These are phyloP conservation scores for Tausonia pullulans DNA, from an alignment of 1,284 basidiomycete genomes.

Conservation along the genomic window DNA sequence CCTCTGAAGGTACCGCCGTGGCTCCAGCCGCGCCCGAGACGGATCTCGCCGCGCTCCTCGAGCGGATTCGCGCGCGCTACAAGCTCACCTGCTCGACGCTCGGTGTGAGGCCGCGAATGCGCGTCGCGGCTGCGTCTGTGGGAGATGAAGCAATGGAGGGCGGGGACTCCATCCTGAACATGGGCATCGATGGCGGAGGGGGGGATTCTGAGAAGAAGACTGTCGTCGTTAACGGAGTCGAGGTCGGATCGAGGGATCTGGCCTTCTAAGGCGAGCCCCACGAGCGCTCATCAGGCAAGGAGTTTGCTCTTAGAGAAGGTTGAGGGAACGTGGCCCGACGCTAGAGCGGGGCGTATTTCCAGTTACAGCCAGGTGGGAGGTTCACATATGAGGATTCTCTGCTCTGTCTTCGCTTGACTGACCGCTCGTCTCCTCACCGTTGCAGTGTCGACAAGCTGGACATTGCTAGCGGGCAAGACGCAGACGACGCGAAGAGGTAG, in stretches of 20 bases:
- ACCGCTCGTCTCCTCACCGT: too few species aligned
- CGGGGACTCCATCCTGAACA: background rate
- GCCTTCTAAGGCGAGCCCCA: background rate
- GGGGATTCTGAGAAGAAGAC: background rate
- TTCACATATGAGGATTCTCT: too few species aligned
- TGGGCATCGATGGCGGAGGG: background rate
- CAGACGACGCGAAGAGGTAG: too few species aligned
- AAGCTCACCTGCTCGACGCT: conserved; percentile 71
- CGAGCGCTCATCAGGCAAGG: too few species aligned
- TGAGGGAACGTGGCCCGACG: too few species aligned
- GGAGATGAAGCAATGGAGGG: background rate
- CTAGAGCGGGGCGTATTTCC: too few species aligned
- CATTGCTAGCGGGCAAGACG: too few species aligned
- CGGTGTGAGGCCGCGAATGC: conserved; percentile 51
- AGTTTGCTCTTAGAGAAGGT: too few species aligned
- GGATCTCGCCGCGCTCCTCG: conserved; percentile 57
- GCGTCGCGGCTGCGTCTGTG: background rate
- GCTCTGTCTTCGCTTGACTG: too few species aligned
- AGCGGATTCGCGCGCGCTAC: conserved; percentile 78
- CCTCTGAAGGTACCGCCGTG: background rate
- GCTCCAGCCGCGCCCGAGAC: conserved; percentile 24
- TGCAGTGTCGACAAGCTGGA: too few species aligned
- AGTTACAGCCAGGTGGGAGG: too few species aligned
- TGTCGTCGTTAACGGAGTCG: background rate
- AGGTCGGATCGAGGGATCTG: background rate